Evolutionary conservation across 805 yeast species (phyloP).

Genomic region (Candida vaughaniae): DNA sequence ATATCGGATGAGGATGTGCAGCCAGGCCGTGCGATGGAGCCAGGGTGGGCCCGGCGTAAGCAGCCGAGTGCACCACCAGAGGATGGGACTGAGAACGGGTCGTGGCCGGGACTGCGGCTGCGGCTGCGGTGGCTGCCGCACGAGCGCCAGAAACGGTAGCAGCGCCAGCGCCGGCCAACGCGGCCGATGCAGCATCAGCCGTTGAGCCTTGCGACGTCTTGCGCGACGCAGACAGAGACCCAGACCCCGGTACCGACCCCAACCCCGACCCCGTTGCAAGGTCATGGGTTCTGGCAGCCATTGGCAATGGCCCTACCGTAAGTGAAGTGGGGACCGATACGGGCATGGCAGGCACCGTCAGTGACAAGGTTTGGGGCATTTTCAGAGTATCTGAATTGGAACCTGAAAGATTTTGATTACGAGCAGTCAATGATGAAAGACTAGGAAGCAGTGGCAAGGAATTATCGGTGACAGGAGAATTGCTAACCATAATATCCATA

Average conservation of each 20-base stretch:
- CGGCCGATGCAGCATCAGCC: too few relatives aligned
- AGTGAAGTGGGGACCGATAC: background rate
- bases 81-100: background rate
- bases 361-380: too few relatives aligned
- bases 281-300: too few relatives aligned
- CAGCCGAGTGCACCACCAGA: too few relatives aligned
- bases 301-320: too few relatives aligned
- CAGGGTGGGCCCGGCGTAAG: too few relatives aligned
- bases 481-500: background rate
- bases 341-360: background rate
- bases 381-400: too few relatives aligned
- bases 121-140: background rate
- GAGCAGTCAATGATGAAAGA: background rate
- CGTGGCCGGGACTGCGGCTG: background rate
- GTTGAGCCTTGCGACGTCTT: too few relatives aligned
- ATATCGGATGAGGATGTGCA: background rate
- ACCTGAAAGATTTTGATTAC: too few relatives aligned
- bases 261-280: background rate
- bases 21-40: too few relatives aligned
- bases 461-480: background rate
- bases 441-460: background rate
- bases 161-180: too few relatives aligned
- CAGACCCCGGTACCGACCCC: background rate
- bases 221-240: background rate
- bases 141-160: too few relatives aligned